Evolutionary conservation across 208 protist species (phyloP), one percentile per base, ranked within the genome.

Genomic region (Acanthamoeba culbertsoni): DNA sequence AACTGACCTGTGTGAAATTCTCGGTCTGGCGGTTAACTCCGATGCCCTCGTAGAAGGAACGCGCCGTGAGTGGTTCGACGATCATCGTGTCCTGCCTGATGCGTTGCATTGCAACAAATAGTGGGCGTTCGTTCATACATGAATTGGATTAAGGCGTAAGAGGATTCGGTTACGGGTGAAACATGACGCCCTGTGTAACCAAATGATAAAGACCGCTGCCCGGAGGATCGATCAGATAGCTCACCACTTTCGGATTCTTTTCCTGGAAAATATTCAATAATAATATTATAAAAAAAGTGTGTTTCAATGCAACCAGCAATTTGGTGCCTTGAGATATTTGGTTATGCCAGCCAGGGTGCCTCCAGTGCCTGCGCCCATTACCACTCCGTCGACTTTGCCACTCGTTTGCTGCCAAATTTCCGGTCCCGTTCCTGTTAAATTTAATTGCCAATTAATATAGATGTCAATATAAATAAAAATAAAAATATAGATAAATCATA

Each of bases 331-430:
- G 33, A 97, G 88, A 35, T 86, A 95, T 33, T 62, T 91, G 45
- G 93, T 91, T 14, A 97, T 93, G 40, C 96, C 96, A 0, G 95
- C 93, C n/a, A 97, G 23, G 12, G 96, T 97, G 45, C 96, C 96
- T 20, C 96, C 96, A 0, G 96, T 97, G 40, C 96, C 94, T 7
- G 86, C 71, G 6, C 79, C 94, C 48, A 68, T 73, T 5, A 93
- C 55, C 33, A 93, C 93, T 1, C 43, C 94, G 84, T 94, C 94
- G 0, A 94, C 82, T 10, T 20, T 14, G 7, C 71, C 71, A 23
- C 28, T 26, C 26, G 71, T 82, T 18, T 82, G 71, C 20, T 43
- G 26, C 71, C 71, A 82, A 10, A 82, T 82, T 40, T 82, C 71
- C 43, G 43, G 26, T 3, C 71, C 59, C n/a, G 59, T 68, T 1